Evolutionary conservation across 345 rosid species (phyloP).

Genomic region (Aurinia saxatilis): DNA sequence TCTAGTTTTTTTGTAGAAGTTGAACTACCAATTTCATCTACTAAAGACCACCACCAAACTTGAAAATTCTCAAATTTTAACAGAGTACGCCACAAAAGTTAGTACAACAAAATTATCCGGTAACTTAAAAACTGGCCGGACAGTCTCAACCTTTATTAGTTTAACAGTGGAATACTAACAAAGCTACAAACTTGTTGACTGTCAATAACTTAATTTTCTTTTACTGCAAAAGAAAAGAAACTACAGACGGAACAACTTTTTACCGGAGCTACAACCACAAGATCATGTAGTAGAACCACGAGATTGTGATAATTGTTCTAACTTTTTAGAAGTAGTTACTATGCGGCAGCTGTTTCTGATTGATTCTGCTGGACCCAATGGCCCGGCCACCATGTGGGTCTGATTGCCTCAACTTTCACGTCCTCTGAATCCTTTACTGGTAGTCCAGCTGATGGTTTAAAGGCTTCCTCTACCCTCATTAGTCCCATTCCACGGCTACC

Average conservation of each 20-base stretch:
- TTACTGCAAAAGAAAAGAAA: not conserved
- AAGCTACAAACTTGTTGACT: slow-evolving; percentile 12
- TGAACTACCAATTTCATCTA: not conserved
- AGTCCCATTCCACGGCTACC: slow-evolving; percentile 75
- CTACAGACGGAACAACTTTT: not conserved
- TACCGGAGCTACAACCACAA: not conserved
- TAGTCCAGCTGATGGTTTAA: slow-evolving; percentile 36
- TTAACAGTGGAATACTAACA: slow-evolving; percentile 5
- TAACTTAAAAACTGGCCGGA: not conserved
- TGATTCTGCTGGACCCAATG: slow-evolving; percentile 58
- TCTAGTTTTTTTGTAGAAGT: not conserved
- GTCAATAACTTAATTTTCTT: no score
- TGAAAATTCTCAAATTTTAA: not conserved
- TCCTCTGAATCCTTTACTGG: slow-evolving; percentile 43
- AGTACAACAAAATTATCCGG: slow-evolving; percentile 1
- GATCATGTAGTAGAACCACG: not conserved
- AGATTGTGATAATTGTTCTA: not conserved
- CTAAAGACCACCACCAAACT: not conserved
- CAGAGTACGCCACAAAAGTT: not conserved
- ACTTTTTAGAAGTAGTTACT: slow-evolving; percentile 3
- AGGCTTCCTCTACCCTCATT: slow-evolving; percentile 61
- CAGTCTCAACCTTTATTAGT: slow-evolving; percentile 10
- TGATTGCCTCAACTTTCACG: slow-evolving; percentile 53
- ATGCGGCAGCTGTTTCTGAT: slow-evolving; percentile 33
- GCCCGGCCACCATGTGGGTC: slow-evolving; percentile 83